These are phyloP conservation scores for Nicotiana sylvestris DNA, from an alignment of 257 asterid genomes.

Conservation along the genomic window DNA sequence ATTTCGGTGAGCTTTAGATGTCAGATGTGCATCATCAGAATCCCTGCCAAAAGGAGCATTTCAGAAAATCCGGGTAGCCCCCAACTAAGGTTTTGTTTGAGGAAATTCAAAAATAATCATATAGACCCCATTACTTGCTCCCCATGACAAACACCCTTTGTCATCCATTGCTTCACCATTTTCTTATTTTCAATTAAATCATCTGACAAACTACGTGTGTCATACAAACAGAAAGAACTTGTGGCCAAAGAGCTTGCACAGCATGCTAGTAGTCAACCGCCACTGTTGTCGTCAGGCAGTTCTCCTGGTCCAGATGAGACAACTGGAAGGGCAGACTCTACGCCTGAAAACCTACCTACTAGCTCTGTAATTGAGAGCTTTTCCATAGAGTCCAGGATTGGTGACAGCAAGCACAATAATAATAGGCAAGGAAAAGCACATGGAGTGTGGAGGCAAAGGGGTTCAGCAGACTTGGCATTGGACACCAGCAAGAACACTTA, in stretches of 20 bases:
- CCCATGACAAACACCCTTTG: conserved; percentile 59
- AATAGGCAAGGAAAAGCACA: conserved; percentile 43
- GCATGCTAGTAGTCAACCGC: conserved; percentile 47
- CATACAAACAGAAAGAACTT: conserved; percentile 38
- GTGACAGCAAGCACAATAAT: conserved; percentile 41
- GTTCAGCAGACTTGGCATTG: conserved; percentile 35
- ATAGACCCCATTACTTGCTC: conserved; percentile 55
- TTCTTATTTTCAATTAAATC: conserved; percentile 41
- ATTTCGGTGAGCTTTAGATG: conserved; percentile 35
- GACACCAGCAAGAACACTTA: conserved; percentile 34
- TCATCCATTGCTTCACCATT: conserved; percentile 55
- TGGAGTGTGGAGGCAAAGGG: conserved; percentile 62
- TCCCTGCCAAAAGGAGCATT: conserved; percentile 37
- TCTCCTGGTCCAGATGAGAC: conserved; percentile 34
- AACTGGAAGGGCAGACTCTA: conserved; percentile 30
- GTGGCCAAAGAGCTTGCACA: conserved; percentile 90
- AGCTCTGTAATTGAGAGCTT: conserved; percentile 29
- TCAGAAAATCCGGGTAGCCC: neutral
- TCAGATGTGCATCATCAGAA: conserved; percentile 38
- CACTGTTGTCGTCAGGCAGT: conserved; percentile 28
- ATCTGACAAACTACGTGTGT: conserved; percentile 57
- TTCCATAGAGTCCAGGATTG: conserved; percentile 35
- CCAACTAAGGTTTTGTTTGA: neutral
- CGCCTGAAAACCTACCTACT: conserved; percentile 26
- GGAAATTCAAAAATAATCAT: neutral